A percentile compares a stretch with the other conserved stretches of the same genome.
Evolutionary conservation across 2,329 filamentous ascomycete species (phyloP).

Genomic region (Sphaceloma murrayae): DNA sequence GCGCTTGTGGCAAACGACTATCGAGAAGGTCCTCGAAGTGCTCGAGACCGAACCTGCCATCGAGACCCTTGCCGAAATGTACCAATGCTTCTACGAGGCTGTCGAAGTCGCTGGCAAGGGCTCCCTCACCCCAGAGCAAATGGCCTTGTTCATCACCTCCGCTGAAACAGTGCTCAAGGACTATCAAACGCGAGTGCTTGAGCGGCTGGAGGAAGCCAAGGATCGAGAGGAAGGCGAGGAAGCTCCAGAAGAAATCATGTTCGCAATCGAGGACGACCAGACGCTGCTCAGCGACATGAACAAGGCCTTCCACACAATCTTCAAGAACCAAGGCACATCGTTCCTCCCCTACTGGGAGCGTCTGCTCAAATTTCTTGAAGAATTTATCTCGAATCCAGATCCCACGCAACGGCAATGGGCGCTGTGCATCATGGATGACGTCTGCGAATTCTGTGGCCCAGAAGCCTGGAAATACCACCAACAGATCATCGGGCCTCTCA

Average conservation of each 20-base stretch:
- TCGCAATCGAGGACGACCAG: slow-evolving; percentile 95
- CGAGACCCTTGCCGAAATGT: slow-evolving; percentile 96
- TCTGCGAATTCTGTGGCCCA: slow-evolving; percentile 88
- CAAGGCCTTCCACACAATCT: slow-evolving; percentile 98
- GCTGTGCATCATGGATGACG: slow-evolving; percentile 97
- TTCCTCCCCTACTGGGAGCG: slow-evolving; percentile 87
- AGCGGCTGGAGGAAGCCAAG: slow-evolving; percentile 72
- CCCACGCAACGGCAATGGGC: slow-evolving; percentile 95
- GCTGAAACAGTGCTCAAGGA: slow-evolving; percentile 81
- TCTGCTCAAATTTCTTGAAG: slow-evolving; percentile 73
- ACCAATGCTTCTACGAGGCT: slow-evolving; percentile 98
- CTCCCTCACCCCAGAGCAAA: slow-evolving; percentile 66
- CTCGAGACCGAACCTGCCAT: slow-evolving; percentile 89
- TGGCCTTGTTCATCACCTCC: slow-evolving; percentile 78
- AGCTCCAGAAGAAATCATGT: slow-evolving; percentile 72
- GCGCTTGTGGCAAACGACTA: slow-evolving; percentile 74
- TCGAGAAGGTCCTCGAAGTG: slow-evolving; percentile 87
- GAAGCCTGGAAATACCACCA: slow-evolving; percentile 79
- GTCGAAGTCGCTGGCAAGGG: slow-evolving; percentile 86
- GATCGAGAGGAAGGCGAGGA: slow-evolving; percentile 67
- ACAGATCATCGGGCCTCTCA: slow-evolving; percentile 76
- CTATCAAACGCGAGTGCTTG: slow-evolving; percentile 77
- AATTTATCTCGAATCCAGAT: slow-evolving; percentile 71
- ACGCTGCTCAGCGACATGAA: slow-evolving; percentile 98
- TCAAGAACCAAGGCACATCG: slow-evolving; percentile 81